Evolutionary conservation across 805 yeast species (phyloP).

Genomic region (Debaryomyces prosopidis): DNA sequence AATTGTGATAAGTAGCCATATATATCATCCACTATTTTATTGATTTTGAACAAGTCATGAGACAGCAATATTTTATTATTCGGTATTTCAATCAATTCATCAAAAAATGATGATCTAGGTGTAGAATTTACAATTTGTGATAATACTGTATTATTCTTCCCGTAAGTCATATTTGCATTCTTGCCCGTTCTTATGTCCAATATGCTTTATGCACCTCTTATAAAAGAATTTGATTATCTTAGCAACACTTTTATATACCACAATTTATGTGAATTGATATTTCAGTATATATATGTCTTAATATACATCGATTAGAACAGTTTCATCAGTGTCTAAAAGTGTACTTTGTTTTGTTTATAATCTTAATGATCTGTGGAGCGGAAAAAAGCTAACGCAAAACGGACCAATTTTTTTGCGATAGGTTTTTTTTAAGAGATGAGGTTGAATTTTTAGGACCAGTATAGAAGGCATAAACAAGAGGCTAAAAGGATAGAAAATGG

Average conservation of each 20-base stretch:
- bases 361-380: conserved; percentile 1
- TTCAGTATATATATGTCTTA: too few species aligned
- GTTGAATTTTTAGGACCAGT: not conserved
- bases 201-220: too few species aligned
- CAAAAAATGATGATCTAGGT: conserved; percentile 23
- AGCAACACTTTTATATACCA: too few species aligned
- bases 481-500: conserved; percentile 38
- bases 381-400: not conserved
- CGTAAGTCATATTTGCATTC: conserved; percentile 7
- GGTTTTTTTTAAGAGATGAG: not conserved
- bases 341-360: conserved; percentile 2
- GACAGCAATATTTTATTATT: conserved; percentile 12
- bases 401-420: not conserved
- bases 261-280: too few species aligned
- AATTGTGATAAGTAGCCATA: conserved; percentile 23
- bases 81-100: conserved; percentile 21
- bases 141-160: conserved; percentile 6
- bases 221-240: too few species aligned
- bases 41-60: conserved; percentile 27
- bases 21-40: conserved; percentile 28
- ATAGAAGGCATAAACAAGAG: not conserved
- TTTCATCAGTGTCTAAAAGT: too few species aligned
- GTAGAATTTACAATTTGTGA: conserved; percentile 16
- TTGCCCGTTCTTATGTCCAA: not conserved
- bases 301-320: too few species aligned